phyloP scores from a whole-genome alignment of 805 yeast species.

The Barnettozyma wickerhamii region DNA sequence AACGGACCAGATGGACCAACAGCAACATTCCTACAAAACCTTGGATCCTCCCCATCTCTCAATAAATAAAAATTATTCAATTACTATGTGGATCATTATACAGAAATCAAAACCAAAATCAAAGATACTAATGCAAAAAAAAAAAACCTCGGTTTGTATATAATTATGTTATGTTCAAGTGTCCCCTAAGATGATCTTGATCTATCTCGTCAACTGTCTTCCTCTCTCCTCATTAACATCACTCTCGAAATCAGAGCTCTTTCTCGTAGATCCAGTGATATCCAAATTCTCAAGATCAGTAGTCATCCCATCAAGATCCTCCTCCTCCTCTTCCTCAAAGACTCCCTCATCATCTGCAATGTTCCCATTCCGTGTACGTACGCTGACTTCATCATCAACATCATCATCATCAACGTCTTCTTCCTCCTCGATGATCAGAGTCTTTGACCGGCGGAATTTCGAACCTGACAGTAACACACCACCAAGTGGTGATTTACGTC shows the following conservation, averaged over 20 bases:
- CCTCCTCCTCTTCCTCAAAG: constrained; percentile 7
- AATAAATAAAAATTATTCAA: not conserved
- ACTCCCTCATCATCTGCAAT: constrained; percentile 7
- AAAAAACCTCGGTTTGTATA: too few species aligned
- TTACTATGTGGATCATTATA: too few species aligned
- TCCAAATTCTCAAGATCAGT: constrained; percentile 20
- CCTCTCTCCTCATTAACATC: constrained; percentile 18
- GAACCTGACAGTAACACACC: constrained; percentile 16
- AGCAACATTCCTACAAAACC: constrained; percentile 29
- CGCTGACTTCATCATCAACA: constrained; percentile 4
- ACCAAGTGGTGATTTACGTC: constrained; percentile 27
- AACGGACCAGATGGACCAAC: constrained; percentile 32
- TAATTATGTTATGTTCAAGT: too few species aligned
- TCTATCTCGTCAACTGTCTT: constrained; percentile 8
- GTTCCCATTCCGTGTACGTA: not conserved
- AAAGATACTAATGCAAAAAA: not conserved
- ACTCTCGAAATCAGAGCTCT: constrained; percentile 24
- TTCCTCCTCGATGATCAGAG: constrained; percentile 22
- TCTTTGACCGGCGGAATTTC: constrained; percentile 18
- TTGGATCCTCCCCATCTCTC: constrained; percentile 1
- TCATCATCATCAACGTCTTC: constrained; percentile 19
- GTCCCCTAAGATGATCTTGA: too few species aligned
- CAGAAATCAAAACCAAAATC: too few species aligned
- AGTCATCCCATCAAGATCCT: not conserved
- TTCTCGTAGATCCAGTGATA: constrained; percentile 20